These are phyloP conservation scores for Ramaria sp. DNA, from an alignment of 768 basidiomycete genomes.

Conservation along the genomic window DNA sequence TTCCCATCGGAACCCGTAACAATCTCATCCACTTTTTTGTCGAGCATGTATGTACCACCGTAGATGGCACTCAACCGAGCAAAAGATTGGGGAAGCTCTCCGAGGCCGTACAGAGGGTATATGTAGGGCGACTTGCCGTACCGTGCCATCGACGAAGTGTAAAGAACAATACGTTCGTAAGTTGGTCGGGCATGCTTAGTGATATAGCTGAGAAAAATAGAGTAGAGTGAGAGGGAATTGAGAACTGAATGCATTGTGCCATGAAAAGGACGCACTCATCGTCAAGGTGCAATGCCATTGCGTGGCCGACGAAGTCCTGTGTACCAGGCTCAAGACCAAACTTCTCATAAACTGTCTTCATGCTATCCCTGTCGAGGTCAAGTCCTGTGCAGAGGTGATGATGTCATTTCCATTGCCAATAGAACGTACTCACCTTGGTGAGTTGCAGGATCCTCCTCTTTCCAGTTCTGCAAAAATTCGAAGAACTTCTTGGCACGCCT, in stretches of 20 bases:
- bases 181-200: slow-evolving; percentile 82
- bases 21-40: slow-evolving; percentile 87
- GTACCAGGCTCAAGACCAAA: slow-evolving; percentile 96
- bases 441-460: slow-evolving; percentile 88
- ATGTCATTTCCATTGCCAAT: neutral
- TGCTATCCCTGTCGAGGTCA: slow-evolving; percentile 80
- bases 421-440: slow-evolving; percentile 65
- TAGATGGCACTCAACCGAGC: slow-evolving; percentile 97
- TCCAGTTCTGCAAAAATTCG: slow-evolving; percentile 92
- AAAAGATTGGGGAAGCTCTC: slow-evolving; percentile 97
- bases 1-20: slow-evolving; percentile 78
- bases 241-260: neutral
- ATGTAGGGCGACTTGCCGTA: slow-evolving; percentile 99
- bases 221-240: neutral
- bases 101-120: slow-evolving; percentile 97
- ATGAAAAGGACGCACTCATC: slow-evolving; percentile 64
- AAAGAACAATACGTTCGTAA: slow-evolving; percentile 92
- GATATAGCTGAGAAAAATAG: slow-evolving; percentile 59
- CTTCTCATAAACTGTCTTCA: slow-evolving; percentile 93
- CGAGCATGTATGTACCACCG: slow-evolving; percentile 99
- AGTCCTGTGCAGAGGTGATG: slow-evolving; percentile 35
- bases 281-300: slow-evolving; percentile 96
- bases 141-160: slow-evolving; percentile 97
- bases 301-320: slow-evolving; percentile 98
- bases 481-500: slow-evolving; percentile 98